phyloP scores from a whole-genome alignment of 139 green algal species.

The Chlamydomonas incerta region DNA sequence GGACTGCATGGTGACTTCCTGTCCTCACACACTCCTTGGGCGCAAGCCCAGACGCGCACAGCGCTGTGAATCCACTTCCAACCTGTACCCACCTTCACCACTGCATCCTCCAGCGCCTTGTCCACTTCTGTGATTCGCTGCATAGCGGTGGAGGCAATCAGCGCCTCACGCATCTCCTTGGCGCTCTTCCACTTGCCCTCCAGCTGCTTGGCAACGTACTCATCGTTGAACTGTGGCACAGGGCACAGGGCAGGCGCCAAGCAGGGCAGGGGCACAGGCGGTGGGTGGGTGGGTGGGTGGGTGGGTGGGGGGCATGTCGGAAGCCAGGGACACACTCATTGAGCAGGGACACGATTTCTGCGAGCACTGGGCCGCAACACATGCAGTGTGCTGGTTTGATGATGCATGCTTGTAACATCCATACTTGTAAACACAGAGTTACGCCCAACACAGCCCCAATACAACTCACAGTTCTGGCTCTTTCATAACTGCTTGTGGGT shows the following conservation, averaged over 20 bases:
- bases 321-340: neutral
- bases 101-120: conserved; percentile 50
- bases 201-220: conserved; percentile 59
- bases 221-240: conserved; percentile 61
- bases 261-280: neutral
- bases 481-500: too few species aligned
- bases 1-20: too few species aligned
- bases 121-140: conserved; percentile 53
- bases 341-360: too few species aligned
- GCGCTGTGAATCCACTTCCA: too few species aligned
- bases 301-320: neutral
- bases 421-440: too few species aligned
- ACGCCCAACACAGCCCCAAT: too few species aligned
- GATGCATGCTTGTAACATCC: too few species aligned
- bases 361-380: too few species aligned
- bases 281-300: neutral
- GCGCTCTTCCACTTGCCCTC: conserved; percentile 44
- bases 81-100: conserved; percentile 40
- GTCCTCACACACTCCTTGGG: too few species aligned
- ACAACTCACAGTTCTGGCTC: too few species aligned
- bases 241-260: neutral
- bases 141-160: conserved; percentile 59
- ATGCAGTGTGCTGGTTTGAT: too few species aligned
- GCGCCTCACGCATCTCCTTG: conserved; percentile 51
- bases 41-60: too few species aligned